Evolutionary conservation across 2,329 filamentous ascomycete species (phyloP).

Genomic region (Fusarium liriodendri): DNA sequence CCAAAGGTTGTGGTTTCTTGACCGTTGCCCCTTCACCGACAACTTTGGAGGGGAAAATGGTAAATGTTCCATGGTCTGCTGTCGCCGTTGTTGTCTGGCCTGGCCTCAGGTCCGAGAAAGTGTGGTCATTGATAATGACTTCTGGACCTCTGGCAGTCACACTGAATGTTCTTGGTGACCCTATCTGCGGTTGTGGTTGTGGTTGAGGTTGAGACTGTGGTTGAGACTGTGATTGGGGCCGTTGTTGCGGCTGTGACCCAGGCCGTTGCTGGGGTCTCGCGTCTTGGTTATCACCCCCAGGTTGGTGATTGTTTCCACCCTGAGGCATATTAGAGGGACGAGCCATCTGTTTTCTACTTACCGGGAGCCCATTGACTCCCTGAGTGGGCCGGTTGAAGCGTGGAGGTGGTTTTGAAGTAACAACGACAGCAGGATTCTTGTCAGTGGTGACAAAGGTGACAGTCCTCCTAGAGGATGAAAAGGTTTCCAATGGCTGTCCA

Average conservation of each 20-base stretch:
- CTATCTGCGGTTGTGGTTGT: constrained; percentile 1
- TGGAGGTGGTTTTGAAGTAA: constrained; percentile 52
- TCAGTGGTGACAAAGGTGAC: constrained; percentile 64
- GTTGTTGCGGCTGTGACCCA: background rate
- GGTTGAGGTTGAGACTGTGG: background rate
- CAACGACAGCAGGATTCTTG: constrained; percentile 65
- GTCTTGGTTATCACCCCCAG: background rate
- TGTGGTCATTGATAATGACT: constrained; percentile 61
- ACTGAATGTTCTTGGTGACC: constrained; percentile 46
- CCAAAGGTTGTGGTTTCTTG: constrained; percentile 51
- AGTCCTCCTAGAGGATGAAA: constrained; percentile 40
- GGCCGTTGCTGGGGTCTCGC: constrained; percentile 1
- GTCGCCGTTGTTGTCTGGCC: constrained; percentile 56
- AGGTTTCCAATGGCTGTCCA: constrained; percentile 15
- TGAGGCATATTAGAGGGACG: constrained; percentile 9
- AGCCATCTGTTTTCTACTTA: constrained; percentile 37
- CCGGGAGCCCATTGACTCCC: background rate
- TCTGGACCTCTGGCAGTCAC: constrained; percentile 57
- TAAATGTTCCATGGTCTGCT: constrained; percentile 56
- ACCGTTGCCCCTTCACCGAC: constrained; percentile 59
- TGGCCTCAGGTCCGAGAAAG: constrained; percentile 53
- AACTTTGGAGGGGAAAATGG: constrained; percentile 59
- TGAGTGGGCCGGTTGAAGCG: constrained; percentile 49
- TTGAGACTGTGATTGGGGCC: background rate
- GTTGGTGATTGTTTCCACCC: background rate